Percentiles rank a stretch among this genome's conserved stretches.
Conservation (phyloP, 805 yeast species). For the Saccharomycopsis fermentans region DNA sequence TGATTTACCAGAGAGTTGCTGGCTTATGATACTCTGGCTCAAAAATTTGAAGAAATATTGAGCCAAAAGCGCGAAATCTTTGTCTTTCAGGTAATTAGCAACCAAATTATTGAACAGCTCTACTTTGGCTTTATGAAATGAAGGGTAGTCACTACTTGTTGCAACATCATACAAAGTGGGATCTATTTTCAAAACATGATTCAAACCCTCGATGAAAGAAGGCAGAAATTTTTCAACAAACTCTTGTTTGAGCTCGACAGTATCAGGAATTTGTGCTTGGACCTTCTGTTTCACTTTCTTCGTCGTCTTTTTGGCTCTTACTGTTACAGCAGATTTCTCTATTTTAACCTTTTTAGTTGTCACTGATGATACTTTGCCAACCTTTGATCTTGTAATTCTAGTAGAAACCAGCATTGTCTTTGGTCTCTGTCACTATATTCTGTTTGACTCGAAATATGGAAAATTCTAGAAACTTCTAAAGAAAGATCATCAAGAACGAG, state of each 20-base stretch:
- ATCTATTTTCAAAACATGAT: conserved; percentile 27
- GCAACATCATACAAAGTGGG: conserved; percentile 28
- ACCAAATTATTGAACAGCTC: neutral
- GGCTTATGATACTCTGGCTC: conserved; percentile 47
- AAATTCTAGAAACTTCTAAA: neutral
- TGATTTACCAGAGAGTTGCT: conserved; percentile 74
- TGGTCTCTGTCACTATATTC: no score
- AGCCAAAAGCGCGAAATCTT: conserved; percentile 1
- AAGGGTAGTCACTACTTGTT: conserved; percentile 22
- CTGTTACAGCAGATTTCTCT: neutral
- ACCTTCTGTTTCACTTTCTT: no score
- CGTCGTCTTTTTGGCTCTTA: neutral
- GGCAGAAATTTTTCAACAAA: neutral
- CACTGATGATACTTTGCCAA: neutral
- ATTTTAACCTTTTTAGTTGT: neutral
- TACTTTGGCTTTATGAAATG: conserved; percentile 19
- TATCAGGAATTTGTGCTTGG: neutral
- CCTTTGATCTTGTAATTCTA: conserved; percentile 12
- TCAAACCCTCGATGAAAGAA: conserved; percentile 28
- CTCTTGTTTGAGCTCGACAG: neutral
- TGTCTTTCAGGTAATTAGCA: conserved; percentile 9
- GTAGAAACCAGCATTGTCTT: neutral
- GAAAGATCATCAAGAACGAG: neutral
- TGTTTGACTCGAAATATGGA: no score
- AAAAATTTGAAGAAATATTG: conserved; percentile 33